phyloP scores from a whole-genome alignment of 345 rosid genomes.

The Firmiana major region DNA sequence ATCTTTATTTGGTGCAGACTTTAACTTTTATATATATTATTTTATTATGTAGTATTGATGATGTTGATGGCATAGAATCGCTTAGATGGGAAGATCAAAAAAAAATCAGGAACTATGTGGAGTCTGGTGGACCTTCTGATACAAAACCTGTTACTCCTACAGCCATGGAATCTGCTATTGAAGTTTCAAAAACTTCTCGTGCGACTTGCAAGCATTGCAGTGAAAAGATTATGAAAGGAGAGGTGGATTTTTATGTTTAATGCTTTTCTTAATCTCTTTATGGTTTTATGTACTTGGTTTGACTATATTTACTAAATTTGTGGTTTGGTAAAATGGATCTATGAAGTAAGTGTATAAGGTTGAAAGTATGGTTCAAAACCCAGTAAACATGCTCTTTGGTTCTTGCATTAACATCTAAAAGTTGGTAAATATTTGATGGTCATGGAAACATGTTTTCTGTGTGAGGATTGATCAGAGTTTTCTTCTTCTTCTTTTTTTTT shows the following conservation, averaged over 20 bases:
- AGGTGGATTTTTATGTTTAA: conserved; percentile 42
- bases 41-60: conserved; percentile 55
- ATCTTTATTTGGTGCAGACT: not conserved
- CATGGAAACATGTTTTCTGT: not conserved
- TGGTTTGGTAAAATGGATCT: not conserved
- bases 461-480: not conserved
- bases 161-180: conserved; percentile 52
- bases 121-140: conserved; percentile 28
- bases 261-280: not conserved
- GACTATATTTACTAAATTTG: not conserved
- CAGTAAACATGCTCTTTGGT: not conserved
- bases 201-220: conserved; percentile 69
- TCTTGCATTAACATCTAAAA: not conserved
- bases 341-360: not conserved
- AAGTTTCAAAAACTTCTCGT: conserved; percentile 79
- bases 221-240: conserved; percentile 80
- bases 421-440: not conserved
- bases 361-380: not conserved
- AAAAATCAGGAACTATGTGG: conserved; percentile 62
- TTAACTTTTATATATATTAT: not conserved
- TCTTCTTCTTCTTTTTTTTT: too few relatives aligned
- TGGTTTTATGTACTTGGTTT: not conserved
- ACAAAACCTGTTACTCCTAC: conserved; percentile 14
- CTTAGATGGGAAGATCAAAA: conserved; percentile 99
- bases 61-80: conserved; percentile 81